phyloP scores from a whole-genome alignment of 345 rosid genomes.

The Corymbia maculata region DNA sequence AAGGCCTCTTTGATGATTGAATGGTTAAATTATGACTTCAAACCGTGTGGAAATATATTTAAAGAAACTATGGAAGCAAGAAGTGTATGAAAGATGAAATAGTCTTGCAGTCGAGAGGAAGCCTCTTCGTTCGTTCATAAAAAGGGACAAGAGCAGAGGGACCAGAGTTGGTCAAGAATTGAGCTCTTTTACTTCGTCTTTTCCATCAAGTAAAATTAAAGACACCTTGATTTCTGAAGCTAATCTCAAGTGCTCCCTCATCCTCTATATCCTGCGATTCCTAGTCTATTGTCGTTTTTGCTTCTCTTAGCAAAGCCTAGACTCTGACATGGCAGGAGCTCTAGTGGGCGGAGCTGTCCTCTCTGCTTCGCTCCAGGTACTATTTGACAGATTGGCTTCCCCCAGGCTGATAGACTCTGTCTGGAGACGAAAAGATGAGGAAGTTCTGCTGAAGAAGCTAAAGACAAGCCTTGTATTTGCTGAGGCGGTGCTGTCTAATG shows the following conservation, averaged over 20 bases:
- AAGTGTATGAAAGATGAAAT: not conserved
- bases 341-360: not conserved
- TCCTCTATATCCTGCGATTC: not conserved
- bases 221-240: not conserved
- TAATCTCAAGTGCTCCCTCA: not conserved
- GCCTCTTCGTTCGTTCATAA: not conserved
- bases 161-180: not conserved
- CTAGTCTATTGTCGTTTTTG: not conserved
- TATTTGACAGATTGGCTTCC: not conserved
- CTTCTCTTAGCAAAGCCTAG: not conserved
- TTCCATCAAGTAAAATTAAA: too few species aligned
- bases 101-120: not conserved
- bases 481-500: slow-evolving; percentile 1
- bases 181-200: too few species aligned
- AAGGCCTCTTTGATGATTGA: not conserved
- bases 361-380: not conserved
- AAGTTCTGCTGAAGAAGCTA: not conserved
- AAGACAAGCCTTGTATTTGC: not conserved
- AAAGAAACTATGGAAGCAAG: not conserved
- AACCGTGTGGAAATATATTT: not conserved
- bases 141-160: not conserved
- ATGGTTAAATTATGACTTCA: not conserved
- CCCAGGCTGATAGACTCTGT: not conserved
- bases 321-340: not conserved
- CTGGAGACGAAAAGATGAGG: not conserved